These are phyloP conservation scores for Mortierella alpina DNA, from an alignment of 192 early-diverging fungal genomes.

Conservation along the genomic window DNA sequence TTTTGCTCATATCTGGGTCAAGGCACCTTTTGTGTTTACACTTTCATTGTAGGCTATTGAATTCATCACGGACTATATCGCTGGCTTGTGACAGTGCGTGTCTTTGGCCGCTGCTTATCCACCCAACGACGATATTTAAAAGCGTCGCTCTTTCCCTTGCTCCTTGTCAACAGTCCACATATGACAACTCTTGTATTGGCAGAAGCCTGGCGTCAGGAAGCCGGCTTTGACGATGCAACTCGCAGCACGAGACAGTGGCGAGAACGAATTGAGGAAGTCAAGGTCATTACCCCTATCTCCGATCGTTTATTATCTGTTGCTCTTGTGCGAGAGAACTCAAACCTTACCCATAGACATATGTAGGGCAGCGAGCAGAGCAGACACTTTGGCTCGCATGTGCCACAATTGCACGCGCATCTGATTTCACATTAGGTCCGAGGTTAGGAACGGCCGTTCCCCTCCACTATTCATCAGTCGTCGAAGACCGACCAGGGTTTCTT, in stretches of 20 bases:
- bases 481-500: no score
- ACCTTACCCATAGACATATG: not conserved
- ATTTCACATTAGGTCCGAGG: not conserved
- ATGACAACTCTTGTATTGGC: no score
- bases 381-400: constrained; percentile 20
- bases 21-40: no score
- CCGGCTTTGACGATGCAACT: no score
- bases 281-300: not conserved
- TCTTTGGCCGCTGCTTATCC: not conserved
- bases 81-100: constrained; percentile 22
- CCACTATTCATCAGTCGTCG: no score
- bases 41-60: no score
- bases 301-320: not conserved
- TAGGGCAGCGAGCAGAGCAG: no score
- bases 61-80: not conserved
- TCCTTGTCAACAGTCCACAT: no score
- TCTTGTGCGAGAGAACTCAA: constrained; percentile 8
- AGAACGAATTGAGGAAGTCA: not conserved
- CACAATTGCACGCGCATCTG: not conserved
- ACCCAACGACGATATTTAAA: no score
- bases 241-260: not conserved
- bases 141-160: no score
- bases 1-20: no score
- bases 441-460: not conserved
- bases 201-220: no score